Evolutionary conservation across 208 protist genomes (phyloP), one percentile per base, ranked within the genome.

Genomic region (Trypanosoma cruzi): DNA sequence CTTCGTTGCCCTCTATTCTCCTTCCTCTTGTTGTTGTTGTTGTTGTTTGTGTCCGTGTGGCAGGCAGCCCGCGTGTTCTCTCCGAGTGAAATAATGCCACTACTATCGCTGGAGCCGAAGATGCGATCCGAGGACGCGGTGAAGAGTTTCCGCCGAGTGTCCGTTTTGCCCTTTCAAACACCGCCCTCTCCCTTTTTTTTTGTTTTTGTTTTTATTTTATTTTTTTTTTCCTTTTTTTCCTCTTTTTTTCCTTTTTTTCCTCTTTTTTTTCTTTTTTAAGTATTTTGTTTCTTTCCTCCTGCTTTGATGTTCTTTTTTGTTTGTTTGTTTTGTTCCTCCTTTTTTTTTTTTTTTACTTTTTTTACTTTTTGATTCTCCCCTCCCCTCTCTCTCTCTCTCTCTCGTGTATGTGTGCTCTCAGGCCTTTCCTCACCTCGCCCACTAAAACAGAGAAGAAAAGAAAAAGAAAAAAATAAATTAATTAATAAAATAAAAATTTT

Each of bases 271-370:
- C n/a, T n/a, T n/a, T n/a, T n/a, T n/a, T n/a, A n/a, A n/a, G n/a
- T n/a, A n/a, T n/a, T n/a, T n/a, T n/a, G n/a, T n/a, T n/a, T n/a
- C n/a, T n/a, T n/a, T n/a, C n/a, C n/a, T n/a, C n/a, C n/a, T n/a
- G n/a, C n/a, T 54, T 61, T 16, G 1, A 16, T 48, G 57, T 57
- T 64, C 59, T 46, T 65, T 65, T 65, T 29, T 64, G 46, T 46
- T 24, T 57, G 46, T 71, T 71, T 54, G 20, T 64, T 57, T 56
- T 55, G 55, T 29, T 53, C 44, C 36, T 53, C 44, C 46, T 64
- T 57, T 46, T 48, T 40, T 59, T 64, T 26, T 13, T 65, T 52
- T 37, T 16, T n/a, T 67, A 20, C n/a, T n/a, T n/a, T n/a, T n/a
- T n/a, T n/a, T n/a, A n/a, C n/a, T n/a, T n/a, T n/a, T n/a, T n/a